A percentile compares a stretch with the other conserved stretches of the same genome.
Conservation (phyloP, 2,329 filamentous ascomycete species). For the Penicillium psychrosexuale region DNA sequence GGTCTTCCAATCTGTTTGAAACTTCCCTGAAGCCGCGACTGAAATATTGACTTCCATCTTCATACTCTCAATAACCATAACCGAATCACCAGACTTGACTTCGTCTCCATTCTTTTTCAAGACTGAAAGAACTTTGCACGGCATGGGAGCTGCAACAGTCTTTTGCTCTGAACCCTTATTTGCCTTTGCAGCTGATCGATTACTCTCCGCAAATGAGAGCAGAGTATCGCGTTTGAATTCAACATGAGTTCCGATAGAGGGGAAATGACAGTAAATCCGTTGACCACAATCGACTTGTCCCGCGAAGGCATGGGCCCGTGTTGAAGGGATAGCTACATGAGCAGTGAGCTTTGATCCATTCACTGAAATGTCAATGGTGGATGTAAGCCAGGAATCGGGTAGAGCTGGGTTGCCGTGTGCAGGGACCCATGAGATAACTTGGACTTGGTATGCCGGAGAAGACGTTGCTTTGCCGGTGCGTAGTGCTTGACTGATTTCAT, state of each 20-base stretch:
- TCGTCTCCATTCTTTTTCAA: conserved; percentile 32
- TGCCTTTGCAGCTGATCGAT: conserved; percentile 15
- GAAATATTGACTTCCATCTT: conserved; percentile 42
- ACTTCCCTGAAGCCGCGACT: conserved; percentile 26
- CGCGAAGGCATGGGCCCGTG: conserved; percentile 2
- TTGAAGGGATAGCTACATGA: conserved; percentile 17
- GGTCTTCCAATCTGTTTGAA: conserved; percentile 26
- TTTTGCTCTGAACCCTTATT: conserved; percentile 12
- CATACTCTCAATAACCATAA: conserved; percentile 45
- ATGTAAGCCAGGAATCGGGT: conserved; percentile 9
- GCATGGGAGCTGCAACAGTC: conserved; percentile 33
- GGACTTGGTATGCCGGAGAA: conserved; percentile 2
- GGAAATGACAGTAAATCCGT: conserved; percentile 29
- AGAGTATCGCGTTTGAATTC: conserved; percentile 27
- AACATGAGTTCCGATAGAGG: conserved; percentile 28
- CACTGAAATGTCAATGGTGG: conserved; percentile 18
- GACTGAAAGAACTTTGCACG: conserved; percentile 36
- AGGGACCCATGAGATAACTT: conserved; percentile 13
- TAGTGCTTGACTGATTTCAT: conserved; percentile 20
- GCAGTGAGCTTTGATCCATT: conserved; percentile 22
- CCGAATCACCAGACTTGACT: conserved; percentile 31
- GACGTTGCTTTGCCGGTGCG: conserved; percentile 3
- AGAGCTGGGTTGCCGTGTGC: conserved; percentile 8
- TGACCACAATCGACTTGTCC: conserved; percentile 13
- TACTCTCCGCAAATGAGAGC: conserved; percentile 29